A percentile compares a stretch with the other conserved stretches of the same genome.
Conservation (phyloP, 345 rosid genomes). For the Moricandia arvensis region DNA sequence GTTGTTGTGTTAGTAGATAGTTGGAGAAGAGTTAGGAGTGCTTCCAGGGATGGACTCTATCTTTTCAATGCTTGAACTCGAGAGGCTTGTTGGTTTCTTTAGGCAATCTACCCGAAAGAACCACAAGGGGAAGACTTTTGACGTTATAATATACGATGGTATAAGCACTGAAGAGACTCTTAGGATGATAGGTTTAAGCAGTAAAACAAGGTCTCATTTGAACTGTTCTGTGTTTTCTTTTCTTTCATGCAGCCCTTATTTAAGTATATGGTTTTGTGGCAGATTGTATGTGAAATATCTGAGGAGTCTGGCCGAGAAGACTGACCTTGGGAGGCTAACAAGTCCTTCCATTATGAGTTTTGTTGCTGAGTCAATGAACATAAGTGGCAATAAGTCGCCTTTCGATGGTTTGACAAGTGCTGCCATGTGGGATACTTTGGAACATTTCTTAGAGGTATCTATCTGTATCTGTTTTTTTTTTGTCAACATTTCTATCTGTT, state of each 20-base stretch:
- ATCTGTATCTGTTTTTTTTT: too few relatives aligned
- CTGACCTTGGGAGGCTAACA: constrained; percentile 85
- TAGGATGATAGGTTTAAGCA: constrained; percentile 69
- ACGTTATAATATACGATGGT: constrained; percentile 67
- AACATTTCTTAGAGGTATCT: constrained; percentile 65
- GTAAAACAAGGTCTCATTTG: constrained; percentile 63
- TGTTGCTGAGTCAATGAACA: constrained; percentile 62
- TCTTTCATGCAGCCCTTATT: background rate
- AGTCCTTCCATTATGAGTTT: constrained; percentile 76
- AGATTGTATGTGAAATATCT: constrained; percentile 77
- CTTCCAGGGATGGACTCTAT: constrained; percentile 96
- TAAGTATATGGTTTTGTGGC: background rate
- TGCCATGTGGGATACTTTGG: constrained; percentile 75
- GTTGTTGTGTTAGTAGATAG: constrained; percentile 54
- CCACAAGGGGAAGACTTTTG: constrained; percentile 47
- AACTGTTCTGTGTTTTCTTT: background rate
- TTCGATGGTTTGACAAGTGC: constrained; percentile 55
- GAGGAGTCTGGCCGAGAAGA: constrained; percentile 77
- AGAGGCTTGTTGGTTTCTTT: constrained; percentile 56
- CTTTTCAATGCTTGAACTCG: constrained; percentile 57
- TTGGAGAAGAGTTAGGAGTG: constrained; percentile 94
- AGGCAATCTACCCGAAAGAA: constrained; percentile 45
- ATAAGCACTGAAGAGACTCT: constrained; percentile 67
- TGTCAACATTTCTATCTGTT: background rate
- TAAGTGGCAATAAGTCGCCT: constrained; percentile 46